phyloP scores from a whole-genome alignment of 306 rosid species.

The Casuarina cunninghamiana region DNA sequence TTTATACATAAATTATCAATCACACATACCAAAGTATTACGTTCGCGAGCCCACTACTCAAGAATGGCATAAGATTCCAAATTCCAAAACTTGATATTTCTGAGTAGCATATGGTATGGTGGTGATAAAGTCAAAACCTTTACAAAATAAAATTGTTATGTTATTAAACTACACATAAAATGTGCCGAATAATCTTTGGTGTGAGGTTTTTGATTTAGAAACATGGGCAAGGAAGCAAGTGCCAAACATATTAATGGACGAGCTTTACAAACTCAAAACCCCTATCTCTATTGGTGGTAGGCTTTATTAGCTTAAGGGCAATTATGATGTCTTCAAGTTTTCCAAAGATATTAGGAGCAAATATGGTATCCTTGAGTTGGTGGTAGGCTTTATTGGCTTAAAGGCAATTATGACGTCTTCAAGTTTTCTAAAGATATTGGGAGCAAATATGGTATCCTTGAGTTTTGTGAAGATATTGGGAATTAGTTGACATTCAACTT shows the following conservation, averaged over 20 bases:
- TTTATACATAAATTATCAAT: not conserved
- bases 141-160: slow-evolving; percentile 7
- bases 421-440: too few relatives aligned
- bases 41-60: not conserved
- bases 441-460: not conserved
- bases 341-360: too few relatives aligned
- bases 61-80: not conserved
- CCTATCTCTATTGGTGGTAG: not conserved
- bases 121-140: slow-evolving; percentile 12
- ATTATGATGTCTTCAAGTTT: not conserved
- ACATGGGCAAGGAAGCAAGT: slow-evolving; percentile 6
- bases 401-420: not conserved
- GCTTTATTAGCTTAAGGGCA: not conserved
- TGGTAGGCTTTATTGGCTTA: not conserved
- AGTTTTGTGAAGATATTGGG: not conserved
- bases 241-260: not conserved
- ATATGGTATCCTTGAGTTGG: not conserved
- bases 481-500: not conserved
- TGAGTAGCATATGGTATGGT: not conserved
- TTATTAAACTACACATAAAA: not conserved
- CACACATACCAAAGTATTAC: not conserved
- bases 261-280: not conserved
- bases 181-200: not conserved
- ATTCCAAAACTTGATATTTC: not conserved
- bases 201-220: slow-evolving; percentile 1